Percentiles rank a stretch among this genome's conserved stretches.
Evolutionary conservation across 257 asterid species (phyloP).

Genomic region (Craterostigma plantagineum): DNA sequence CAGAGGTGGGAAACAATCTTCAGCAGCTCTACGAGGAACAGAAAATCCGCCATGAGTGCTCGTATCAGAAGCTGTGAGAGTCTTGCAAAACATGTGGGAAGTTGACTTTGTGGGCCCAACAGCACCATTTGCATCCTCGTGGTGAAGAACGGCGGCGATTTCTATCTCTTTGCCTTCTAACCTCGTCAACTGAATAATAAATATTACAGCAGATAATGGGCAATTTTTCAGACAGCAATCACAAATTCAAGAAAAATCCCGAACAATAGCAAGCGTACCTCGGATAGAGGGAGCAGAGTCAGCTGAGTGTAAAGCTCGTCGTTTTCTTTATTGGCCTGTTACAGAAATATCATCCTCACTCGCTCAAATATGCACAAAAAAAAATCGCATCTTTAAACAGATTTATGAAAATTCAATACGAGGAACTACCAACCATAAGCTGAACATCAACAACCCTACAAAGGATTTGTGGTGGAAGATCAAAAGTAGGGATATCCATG

Average conservation of each 20-base stretch:
- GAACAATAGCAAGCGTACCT: slow-evolving; percentile 24
- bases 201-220: too few relatives aligned
- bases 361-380: too few relatives aligned
- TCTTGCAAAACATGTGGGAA: slow-evolving; percentile 96
- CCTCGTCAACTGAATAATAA: too few relatives aligned
- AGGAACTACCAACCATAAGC: slow-evolving; percentile 43
- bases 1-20: slow-evolving; percentile 98
- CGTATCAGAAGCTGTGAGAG: slow-evolving; percentile 96
- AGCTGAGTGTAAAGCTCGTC: slow-evolving; percentile 95
- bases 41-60: slow-evolving; percentile 98
- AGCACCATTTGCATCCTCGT: slow-evolving; percentile 33
- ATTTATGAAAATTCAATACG: too few relatives aligned
- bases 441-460: slow-evolving; percentile 73
- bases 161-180: slow-evolving; percentile 7
- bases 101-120: slow-evolving; percentile 54
- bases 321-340: slow-evolving; percentile 89
- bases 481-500: slow-evolving; percentile 56
- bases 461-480: slow-evolving; percentile 82
- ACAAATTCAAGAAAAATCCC: too few relatives aligned
- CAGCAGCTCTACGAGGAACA: slow-evolving; percentile 98
- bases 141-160: slow-evolving; percentile 16
- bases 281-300: slow-evolving; percentile 58
- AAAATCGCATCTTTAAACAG: too few relatives aligned
- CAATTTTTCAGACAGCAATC: too few relatives aligned
- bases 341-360: too few relatives aligned